phyloP scores from a whole-genome alignment of 2,329 filamentous ascomycete species.

The Cladophialophora chaetospira region DNA sequence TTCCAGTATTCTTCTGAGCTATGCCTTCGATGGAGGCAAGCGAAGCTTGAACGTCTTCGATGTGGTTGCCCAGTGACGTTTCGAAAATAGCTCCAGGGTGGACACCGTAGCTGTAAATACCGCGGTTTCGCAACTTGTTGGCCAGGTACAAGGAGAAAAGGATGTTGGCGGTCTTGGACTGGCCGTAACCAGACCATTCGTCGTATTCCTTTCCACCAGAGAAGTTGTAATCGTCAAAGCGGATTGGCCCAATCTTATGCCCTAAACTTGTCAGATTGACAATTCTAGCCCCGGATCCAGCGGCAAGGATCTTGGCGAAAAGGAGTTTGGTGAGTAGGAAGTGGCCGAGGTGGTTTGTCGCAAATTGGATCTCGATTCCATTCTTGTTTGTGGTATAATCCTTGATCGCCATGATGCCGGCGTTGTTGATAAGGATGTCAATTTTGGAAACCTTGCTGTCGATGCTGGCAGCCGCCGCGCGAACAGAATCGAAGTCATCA shows the following conservation, averaged over 20 bases:
- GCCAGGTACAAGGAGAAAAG: slow-evolving; percentile 44
- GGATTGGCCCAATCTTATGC: slow-evolving; percentile 43
- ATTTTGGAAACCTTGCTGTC: slow-evolving; percentile 30
- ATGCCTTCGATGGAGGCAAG: slow-evolving; percentile 15
- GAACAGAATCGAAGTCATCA: slow-evolving; percentile 30
- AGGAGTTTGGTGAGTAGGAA: slow-evolving; percentile 41
- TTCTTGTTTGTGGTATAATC: slow-evolving; percentile 34
- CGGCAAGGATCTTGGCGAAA: slow-evolving; percentile 32
- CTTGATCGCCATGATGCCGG: slow-evolving; percentile 38
- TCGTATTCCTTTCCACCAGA: slow-evolving; percentile 36
- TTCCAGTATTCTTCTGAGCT: slow-evolving; percentile 24
- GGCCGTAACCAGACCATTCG: slow-evolving; percentile 48
- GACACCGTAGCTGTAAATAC: slow-evolving; percentile 43
- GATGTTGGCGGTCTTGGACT: slow-evolving; percentile 51
- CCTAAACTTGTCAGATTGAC: slow-evolving; percentile 51
- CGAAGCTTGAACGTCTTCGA: slow-evolving; percentile 4
- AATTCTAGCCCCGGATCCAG: slow-evolving; percentile 35
- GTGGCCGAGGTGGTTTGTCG: slow-evolving; percentile 40
- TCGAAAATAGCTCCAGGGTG: slow-evolving; percentile 41
- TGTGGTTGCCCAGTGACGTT: slow-evolving; percentile 15
- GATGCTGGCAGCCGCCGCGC: slow-evolving; percentile 34
- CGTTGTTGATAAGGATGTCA: slow-evolving; percentile 40
- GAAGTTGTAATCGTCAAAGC: slow-evolving; percentile 37
- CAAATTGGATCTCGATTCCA: slow-evolving; percentile 40
- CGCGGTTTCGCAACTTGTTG: slow-evolving; percentile 30